Evolutionary conservation across 176 grass and related monocot species (phyloP).

Genomic region (Zizania latifolia): DNA sequence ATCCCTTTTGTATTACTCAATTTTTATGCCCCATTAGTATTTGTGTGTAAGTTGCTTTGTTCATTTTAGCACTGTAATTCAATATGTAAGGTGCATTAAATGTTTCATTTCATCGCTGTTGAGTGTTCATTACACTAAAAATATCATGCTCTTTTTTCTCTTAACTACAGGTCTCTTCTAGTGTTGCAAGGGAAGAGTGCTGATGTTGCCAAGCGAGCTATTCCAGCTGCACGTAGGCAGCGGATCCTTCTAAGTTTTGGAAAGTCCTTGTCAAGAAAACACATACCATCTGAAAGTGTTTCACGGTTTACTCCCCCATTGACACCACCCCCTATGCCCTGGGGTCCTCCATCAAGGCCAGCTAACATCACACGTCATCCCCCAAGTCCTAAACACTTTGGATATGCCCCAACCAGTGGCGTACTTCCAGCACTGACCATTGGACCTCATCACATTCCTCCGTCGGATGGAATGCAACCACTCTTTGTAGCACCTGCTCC

Average conservation of each 20-base stretch:
- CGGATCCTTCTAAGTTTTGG: conserved; percentile 64
- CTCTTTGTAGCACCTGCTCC: conserved; percentile 55
- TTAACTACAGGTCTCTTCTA: conserved; percentile 55
- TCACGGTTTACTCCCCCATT: conserved; percentile 27
- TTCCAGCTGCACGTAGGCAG: conserved; percentile 46
- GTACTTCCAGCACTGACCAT: conserved; percentile 31
- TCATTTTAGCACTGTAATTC: neutral
- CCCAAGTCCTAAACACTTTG: conserved; percentile 42
- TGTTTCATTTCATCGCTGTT: neutral
- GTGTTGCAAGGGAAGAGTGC: conserved; percentile 62
- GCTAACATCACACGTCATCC: conserved; percentile 34
- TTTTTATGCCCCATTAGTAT: neutral
- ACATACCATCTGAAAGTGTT: conserved; percentile 25
- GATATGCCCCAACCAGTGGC: conserved; percentile 24
- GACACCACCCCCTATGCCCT: conserved; percentile 36
- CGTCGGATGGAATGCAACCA: conserved; percentile 45
- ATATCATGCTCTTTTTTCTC: neutral
- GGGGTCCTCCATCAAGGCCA: conserved; percentile 47
- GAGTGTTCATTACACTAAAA: conserved; percentile 1
- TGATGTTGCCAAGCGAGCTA: conserved; percentile 61
- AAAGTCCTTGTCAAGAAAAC: conserved; percentile 53
- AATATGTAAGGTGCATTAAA: neutral
- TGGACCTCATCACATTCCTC: conserved; percentile 31
- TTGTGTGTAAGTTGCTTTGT: conserved; percentile 3
- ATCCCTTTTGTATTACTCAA: neutral